Percentiles rank a stretch among this genome's conserved stretches.
Evolutionary conservation across 1,284 basidiomycete genomes (phyloP).

Genomic region (Rhodotorula sp.): DNA sequence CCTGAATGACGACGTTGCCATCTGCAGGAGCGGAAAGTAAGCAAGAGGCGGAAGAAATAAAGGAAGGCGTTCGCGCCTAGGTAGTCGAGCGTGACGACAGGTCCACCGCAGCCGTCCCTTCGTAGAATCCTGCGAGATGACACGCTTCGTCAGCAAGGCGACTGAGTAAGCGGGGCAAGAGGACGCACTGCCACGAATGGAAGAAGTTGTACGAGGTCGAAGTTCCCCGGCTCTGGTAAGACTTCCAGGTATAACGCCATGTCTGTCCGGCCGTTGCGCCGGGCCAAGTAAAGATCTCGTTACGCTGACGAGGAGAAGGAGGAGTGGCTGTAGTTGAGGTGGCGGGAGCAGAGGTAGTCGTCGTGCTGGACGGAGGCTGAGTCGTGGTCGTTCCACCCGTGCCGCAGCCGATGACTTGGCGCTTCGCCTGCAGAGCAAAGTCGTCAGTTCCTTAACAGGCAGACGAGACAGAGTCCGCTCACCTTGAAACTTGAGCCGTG

Average conservation of each 20-base stretch:
- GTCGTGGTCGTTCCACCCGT: not conserved
- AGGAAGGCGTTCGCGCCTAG: not conserved
- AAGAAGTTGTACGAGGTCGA: slow-evolving; percentile 15
- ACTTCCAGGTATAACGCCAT: slow-evolving; percentile 40
- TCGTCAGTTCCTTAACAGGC: not conserved
- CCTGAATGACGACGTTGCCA: slow-evolving; percentile 16
- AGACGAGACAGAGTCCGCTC: not conserved
- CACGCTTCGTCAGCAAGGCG: not conserved
- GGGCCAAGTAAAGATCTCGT: slow-evolving; percentile 39
- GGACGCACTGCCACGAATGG: slow-evolving; percentile 32
- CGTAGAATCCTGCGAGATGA: slow-evolving; percentile 14
- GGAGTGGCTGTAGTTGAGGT: slow-evolving; percentile 1
- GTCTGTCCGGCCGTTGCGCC: slow-evolving; percentile 26
- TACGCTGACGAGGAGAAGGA: slow-evolving; percentile 25
- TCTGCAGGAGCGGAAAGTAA: not conserved
- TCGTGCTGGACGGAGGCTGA: not conserved
- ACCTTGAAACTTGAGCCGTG: not conserved
- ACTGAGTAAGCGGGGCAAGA: too few species aligned
- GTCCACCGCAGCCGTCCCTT: slow-evolving; percentile 29
- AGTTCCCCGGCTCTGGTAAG: slow-evolving; percentile 11
- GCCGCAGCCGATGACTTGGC: slow-evolving; percentile 9
- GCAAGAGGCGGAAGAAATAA: not conserved
- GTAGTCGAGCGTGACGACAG: slow-evolving; percentile 34
- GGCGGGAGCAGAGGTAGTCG: not conserved
- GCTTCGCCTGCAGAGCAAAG: not conserved